These are phyloP conservation scores for Metarhizium robertsii DNA, from an alignment of 2,329 filamentous ascomycete genomes.

Conservation along the genomic window DNA sequence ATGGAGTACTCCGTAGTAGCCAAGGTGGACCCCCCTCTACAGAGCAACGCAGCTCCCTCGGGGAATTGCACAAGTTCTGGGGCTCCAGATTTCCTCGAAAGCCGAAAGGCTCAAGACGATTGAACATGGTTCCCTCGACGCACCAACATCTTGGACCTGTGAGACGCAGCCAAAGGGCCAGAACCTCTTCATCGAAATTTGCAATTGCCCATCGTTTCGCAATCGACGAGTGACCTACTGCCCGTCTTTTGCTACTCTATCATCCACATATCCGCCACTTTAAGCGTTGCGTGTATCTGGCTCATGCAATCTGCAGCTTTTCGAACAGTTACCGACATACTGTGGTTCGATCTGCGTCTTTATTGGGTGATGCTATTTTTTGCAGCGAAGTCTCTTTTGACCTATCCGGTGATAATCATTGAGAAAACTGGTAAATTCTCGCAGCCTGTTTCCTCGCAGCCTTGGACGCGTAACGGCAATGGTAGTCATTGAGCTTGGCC, in stretches of 20 bases:
- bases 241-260: background rate
- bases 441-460: background rate
- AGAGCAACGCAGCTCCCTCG: background rate
- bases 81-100: background rate
- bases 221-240: background rate
- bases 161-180: background rate
- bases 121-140: background rate
- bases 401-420: background rate
- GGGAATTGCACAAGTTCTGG: background rate
- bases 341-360: too few relatives aligned
- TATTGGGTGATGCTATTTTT: too few relatives aligned
- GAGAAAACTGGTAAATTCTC: background rate
- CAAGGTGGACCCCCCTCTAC: too few relatives aligned
- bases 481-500: constrained; percentile 7
- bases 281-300: too few relatives aligned
- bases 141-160: background rate
- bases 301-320: background rate
- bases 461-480: background rate
- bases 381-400: too few relatives aligned
- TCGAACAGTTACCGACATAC: too few relatives aligned
- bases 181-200: background rate
- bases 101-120: background rate
- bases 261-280: background rate
- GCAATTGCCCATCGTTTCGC: background rate
- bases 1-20: too few relatives aligned